Evolutionary conservation across 164 flowering plant species (phyloP).

Genomic region (Liquidambar formosana): DNA sequence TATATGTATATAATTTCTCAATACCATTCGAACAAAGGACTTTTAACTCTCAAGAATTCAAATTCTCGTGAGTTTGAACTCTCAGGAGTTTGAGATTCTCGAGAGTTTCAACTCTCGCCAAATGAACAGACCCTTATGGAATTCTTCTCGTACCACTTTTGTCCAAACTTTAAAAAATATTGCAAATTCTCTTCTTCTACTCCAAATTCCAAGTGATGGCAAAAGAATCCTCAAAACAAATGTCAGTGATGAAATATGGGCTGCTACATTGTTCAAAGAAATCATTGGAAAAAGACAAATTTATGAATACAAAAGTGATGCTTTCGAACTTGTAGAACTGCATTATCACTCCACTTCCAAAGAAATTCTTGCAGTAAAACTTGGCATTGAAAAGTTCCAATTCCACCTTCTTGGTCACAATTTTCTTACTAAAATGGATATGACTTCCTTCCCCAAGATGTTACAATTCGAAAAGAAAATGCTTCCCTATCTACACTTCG

Average conservation of each 20-base stretch:
- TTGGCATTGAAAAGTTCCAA: conserved; percentile 2
- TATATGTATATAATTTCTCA: too few relatives aligned
- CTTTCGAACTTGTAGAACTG: neutral
- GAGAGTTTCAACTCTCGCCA: too few relatives aligned
- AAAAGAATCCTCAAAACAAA: neutral
- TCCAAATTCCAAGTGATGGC: too few relatives aligned
- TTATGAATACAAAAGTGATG: conserved; percentile 6
- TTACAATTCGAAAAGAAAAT: conserved; percentile 3
- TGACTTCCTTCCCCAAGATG: neutral
- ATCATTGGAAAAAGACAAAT: neutral
- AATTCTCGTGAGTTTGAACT: too few relatives aligned
- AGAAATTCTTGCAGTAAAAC: neutral
- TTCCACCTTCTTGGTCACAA: conserved; percentile 2
- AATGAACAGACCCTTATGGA: too few relatives aligned
- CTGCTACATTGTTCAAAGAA: neutral
- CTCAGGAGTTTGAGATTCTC: too few relatives aligned
- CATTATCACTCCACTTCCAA: conserved; percentile 8
- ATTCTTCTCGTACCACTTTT: too few relatives aligned
- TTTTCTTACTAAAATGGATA: neutral
- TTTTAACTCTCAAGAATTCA: too few relatives aligned
- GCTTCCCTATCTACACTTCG: neutral
- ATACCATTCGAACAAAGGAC: too few relatives aligned
- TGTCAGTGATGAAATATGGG: neutral
- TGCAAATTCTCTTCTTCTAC: too few relatives aligned
- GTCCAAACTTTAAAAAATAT: too few relatives aligned